Percentiles rank a stretch among this genome's conserved stretches.
Conservation (phyloP, 164 flowering plant species). For the Buxus sempervirens region DNA sequence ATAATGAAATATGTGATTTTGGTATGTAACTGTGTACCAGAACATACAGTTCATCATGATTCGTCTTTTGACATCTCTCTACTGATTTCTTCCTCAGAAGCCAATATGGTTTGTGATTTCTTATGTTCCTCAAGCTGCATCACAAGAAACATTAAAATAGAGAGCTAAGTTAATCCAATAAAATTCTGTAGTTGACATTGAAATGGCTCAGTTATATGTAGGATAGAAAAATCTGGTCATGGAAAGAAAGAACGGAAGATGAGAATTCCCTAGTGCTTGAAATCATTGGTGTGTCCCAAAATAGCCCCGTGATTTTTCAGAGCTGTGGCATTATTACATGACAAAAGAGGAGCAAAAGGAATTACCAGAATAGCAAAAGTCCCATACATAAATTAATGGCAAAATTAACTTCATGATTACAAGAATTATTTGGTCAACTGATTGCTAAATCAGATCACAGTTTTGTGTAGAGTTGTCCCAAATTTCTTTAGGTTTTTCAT, state of each 20-base stretch:
- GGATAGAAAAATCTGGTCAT: neutral
- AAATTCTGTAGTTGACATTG: neutral
- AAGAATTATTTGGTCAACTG: no score
- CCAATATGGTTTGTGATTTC: conserved; percentile 16
- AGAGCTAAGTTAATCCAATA: neutral
- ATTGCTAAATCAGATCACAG: no score
- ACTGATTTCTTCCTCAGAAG: conserved; percentile 21
- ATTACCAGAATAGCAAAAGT: no score
- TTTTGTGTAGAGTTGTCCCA: no score
- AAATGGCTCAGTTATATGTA: neutral
- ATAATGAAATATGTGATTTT: neutral
- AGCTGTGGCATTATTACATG: no score
- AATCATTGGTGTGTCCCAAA: neutral
- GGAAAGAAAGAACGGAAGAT: neutral
- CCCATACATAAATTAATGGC: no score
- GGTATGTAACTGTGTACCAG: neutral
- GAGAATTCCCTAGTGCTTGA: neutral
- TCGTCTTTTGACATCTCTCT: conserved; percentile 23
- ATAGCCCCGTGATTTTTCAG: neutral
- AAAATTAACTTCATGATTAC: no score
- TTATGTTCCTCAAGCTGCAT: conserved; percentile 40
- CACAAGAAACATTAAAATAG: neutral
- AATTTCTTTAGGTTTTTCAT: no score
- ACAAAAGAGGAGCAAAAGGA: no score
- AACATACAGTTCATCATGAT: conserved; percentile 8